phyloP scores from a whole-genome alignment of 2,329 filamentous ascomycete species.

The Fusarium mangiferae region DNA sequence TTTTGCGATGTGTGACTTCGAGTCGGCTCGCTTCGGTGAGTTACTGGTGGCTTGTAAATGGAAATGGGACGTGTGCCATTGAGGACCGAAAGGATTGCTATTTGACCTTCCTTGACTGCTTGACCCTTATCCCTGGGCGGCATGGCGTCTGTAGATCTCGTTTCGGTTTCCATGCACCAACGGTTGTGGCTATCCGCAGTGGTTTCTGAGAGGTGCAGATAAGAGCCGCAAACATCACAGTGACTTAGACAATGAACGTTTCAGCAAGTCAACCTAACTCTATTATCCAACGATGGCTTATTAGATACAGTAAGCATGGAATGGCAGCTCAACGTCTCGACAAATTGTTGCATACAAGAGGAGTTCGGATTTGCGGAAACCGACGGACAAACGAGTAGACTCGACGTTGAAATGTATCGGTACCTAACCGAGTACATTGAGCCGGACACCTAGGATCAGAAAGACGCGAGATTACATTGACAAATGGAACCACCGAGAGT shows the following conservation, averaged over 20 bases:
- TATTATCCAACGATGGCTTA: slow-evolving; percentile 20
- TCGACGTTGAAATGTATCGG: slow-evolving; percentile 33
- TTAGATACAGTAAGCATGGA: slow-evolving; percentile 6
- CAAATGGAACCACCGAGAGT: slow-evolving; percentile 7
- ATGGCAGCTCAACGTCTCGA: slow-evolving; percentile 27
- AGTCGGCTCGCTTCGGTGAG: slow-evolving; percentile 26
- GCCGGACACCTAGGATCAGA: slow-evolving; percentile 6
- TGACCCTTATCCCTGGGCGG: slow-evolving; percentile 30
- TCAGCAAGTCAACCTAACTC: slow-evolving; percentile 13
- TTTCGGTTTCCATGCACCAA: slow-evolving; percentile 36
- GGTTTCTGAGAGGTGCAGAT: slow-evolving; percentile 18
- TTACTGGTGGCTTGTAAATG: neutral
- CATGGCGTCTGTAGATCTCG: slow-evolving; percentile 36
- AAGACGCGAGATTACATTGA: slow-evolving; percentile 42
- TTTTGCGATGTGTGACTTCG: slow-evolving; percentile 6
- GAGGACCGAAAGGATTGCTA: slow-evolving; percentile 12
- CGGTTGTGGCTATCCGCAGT: slow-evolving; percentile 28
- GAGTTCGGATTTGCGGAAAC: slow-evolving; percentile 36
- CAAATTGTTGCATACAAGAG: slow-evolving; percentile 7
- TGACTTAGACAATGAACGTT: slow-evolving; percentile 15
- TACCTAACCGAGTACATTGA: slow-evolving; percentile 37
- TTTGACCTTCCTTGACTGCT: neutral
- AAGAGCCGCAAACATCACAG: slow-evolving; percentile 35
- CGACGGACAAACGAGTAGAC: slow-evolving; percentile 36
- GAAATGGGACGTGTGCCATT: slow-evolving; percentile 19